A percentile compares a stretch with the other conserved stretches of the same genome.
These are phyloP conservation scores for Paramyrothecium roridum DNA, from an alignment of 2,329 filamentous ascomycete genomes.

Conservation along the genomic window DNA sequence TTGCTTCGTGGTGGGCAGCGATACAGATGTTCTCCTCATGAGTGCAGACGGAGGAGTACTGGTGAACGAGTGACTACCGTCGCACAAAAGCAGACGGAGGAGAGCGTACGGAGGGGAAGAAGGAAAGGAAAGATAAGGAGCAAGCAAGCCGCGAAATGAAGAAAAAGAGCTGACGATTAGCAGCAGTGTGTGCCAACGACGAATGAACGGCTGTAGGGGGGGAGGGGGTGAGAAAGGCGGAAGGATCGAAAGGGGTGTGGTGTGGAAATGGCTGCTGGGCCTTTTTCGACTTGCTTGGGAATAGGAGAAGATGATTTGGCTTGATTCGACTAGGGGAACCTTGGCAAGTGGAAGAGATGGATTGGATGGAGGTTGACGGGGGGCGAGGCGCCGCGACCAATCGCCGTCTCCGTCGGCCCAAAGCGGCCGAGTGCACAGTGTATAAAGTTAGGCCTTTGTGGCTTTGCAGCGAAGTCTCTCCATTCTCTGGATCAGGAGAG, in stretches of 20 bases:
- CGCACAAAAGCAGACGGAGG: constrained; percentile 10
- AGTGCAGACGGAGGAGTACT: constrained; percentile 18
- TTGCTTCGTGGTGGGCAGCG: constrained; percentile 57
- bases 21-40: constrained; percentile 66
- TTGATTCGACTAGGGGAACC: neutral
- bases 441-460: neutral
- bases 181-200: neutral
- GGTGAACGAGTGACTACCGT: constrained; percentile 21
- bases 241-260: neutral
- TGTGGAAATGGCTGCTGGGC: neutral
- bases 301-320: neutral
- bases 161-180: neutral
- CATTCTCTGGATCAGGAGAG: no score
- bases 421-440: neutral
- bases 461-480: no score
- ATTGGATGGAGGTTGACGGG: neutral
- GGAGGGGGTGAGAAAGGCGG: neutral
- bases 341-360: neutral
- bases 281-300: neutral
- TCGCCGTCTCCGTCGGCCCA: neutral
- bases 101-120: neutral
- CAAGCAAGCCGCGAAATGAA: constrained; percentile 1
- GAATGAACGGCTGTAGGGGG: neutral
- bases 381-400: neutral
- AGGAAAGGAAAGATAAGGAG: constrained; percentile 6